phyloP scores from a whole-genome alignment of 768 basidiomycete species.

The Amanita fuliginea region DNA sequence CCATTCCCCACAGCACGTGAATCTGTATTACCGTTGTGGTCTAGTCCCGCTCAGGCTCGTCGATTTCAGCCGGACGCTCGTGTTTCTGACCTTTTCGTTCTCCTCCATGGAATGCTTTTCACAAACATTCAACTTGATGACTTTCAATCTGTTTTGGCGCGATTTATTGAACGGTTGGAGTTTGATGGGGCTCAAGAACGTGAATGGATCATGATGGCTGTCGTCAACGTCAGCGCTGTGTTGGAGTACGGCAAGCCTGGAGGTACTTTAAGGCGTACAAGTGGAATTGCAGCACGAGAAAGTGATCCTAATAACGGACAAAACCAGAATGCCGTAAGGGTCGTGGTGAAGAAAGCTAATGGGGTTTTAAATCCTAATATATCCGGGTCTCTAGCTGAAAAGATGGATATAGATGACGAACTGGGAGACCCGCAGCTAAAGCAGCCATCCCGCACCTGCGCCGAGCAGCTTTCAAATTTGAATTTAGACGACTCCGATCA shows the following conservation, averaged over 20 bases:
- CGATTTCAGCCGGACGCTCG: conserved; percentile 68
- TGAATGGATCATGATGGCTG: conserved; percentile 97
- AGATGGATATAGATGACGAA: conserved; percentile 57
- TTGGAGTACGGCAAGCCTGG: conserved; percentile 80
- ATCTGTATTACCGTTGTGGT: conserved; percentile 85
- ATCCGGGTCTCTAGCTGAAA: conserved; percentile 18
- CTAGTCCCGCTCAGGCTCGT: conserved; percentile 56
- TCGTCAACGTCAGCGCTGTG: conserved; percentile 70
- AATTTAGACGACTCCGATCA: conserved; percentile 20
- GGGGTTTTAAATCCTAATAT: background rate
- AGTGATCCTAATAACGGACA: background rate
- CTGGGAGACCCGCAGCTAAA: background rate
- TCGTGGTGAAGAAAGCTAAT: background rate
- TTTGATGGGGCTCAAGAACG: conserved; percentile 74
- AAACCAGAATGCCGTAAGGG: conserved; percentile 16
- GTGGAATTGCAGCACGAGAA: conserved; percentile 36
- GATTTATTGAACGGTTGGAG: conserved; percentile 77
- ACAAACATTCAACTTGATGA: conserved; percentile 93
- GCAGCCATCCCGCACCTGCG: conserved; percentile 4
- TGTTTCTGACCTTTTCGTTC: conserved; percentile 73
- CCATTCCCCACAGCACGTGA: conserved; percentile 85
- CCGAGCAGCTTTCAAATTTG: conserved; percentile 14
- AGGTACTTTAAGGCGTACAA: conserved; percentile 56
- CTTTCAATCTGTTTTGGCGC: conserved; percentile 69
- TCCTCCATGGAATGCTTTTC: conserved; percentile 95